Percentiles rank a stretch among this genome's conserved stretches.
Evolutionary conservation across 495 filamentous ascomycete genomes (phyloP).

Genomic region (Penicillium cosmopolitanum): DNA sequence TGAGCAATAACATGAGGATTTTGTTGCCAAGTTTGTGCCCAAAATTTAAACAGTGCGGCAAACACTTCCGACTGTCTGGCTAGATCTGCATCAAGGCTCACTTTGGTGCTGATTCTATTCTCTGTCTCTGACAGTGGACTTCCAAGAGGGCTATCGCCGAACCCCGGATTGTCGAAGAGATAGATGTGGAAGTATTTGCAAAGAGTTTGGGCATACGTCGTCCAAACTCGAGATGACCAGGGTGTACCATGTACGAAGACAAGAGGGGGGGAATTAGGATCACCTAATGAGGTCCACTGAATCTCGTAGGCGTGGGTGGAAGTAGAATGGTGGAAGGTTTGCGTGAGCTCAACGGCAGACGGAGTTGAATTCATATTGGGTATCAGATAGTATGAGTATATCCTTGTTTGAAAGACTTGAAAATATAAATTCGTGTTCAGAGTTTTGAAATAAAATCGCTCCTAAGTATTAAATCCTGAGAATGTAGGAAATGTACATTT

Average conservation of each 20-base stretch:
- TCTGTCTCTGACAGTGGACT: constrained; percentile 15
- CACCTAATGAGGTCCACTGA: constrained; percentile 33
- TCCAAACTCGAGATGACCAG: constrained; percentile 42
- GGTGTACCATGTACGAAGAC: constrained; percentile 43
- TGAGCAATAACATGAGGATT: constrained; percentile 40
- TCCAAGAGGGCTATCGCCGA: constrained; percentile 28
- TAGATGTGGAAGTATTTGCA: constrained; percentile 34
- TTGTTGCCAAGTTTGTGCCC: constrained; percentile 18
- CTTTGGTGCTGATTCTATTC: constrained; percentile 11
- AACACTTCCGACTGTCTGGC: constrained; percentile 31
- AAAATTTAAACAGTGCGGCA: constrained; percentile 33
- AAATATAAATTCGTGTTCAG: background rate
- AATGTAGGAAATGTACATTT: background rate
- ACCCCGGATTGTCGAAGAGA: constrained; percentile 44
- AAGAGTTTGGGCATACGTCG: constrained; percentile 28
- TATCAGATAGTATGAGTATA: background rate
- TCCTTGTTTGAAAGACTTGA: background rate
- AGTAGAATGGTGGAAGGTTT: constrained; percentile 30
- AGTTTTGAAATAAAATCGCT: background rate
- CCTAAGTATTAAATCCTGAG: background rate
- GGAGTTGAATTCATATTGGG: background rate
- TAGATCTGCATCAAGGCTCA: constrained; percentile 28
- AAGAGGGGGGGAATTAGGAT: constrained; percentile 22
- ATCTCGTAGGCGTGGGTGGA: constrained; percentile 26
- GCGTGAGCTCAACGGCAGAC: constrained; percentile 16